phyloP scores from a whole-genome alignment of 257 asterid species.

The Przewalskia tangutica region DNA sequence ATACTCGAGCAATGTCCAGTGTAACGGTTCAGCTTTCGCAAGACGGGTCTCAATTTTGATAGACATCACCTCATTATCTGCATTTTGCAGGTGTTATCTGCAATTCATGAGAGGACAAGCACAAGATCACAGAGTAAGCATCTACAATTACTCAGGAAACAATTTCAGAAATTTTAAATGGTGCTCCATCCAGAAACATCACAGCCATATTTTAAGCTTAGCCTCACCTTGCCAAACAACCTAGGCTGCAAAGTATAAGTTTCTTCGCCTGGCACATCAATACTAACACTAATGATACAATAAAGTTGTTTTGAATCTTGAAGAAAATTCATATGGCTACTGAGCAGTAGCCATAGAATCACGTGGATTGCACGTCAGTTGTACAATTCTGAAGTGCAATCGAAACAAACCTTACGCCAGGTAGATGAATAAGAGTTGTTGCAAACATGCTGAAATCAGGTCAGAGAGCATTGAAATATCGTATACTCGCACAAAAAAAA shows the following conservation, averaged over 20 bases:
- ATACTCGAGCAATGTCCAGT: no score
- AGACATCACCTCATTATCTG: slow-evolving; percentile 54
- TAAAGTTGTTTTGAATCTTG: slow-evolving; percentile 30
- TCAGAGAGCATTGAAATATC: slow-evolving; percentile 43
- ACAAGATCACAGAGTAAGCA: slow-evolving; percentile 10
- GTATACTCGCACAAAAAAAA: slow-evolving; percentile 19
- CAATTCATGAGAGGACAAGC: slow-evolving; percentile 8
- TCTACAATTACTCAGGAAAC: background rate
- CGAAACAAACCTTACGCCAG: slow-evolving; percentile 60
- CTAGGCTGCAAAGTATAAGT: no score
- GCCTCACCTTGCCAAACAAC: slow-evolving; percentile 67
- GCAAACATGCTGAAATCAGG: slow-evolving; percentile 55
- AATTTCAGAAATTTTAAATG: background rate
- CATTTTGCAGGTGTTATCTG: slow-evolving; percentile 83
- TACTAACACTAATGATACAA: no score
- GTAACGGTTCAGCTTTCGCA: no score
- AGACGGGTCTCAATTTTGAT: no score
- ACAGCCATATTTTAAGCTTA: background rate
- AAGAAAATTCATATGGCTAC: no score
- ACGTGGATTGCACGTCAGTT: slow-evolving; percentile 43
- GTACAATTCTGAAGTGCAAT: slow-evolving; percentile 38
- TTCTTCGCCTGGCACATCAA: no score
- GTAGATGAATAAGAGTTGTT: slow-evolving; percentile 50
- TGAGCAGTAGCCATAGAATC: slow-evolving; percentile 27
- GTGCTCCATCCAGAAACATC: background rate